Evolutionary conservation across 805 yeast genomes (phyloP), one percentile per base, ranked within the genome.

Genomic region (Starmera dryadoides): DNA sequence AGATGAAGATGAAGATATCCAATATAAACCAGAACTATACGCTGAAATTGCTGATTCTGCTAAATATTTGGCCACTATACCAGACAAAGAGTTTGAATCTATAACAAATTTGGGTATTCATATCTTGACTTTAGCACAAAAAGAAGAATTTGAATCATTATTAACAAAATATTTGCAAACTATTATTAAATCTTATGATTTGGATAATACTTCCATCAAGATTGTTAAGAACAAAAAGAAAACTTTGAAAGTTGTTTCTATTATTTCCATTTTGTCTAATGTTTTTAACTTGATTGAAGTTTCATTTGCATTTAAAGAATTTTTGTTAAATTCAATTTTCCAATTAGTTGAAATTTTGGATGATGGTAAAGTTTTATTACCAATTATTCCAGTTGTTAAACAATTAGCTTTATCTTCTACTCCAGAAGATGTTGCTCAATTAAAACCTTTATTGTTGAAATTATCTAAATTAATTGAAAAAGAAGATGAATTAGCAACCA

Each of bases 81-180:
- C 54, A 26, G 60, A 56, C 28, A 52, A 37, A 32, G 59, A 56
- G 34, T 38, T 51, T 20, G 60, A 56, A 38, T 33, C 50, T 5
- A 40, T 52, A n/a, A 43, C 45, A 14, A 56, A 53, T 35, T 44
- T 56, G 26, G 53, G 44, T 8, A 43, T 49, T 23, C 47, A 43
- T 41, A 53, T 56, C 31, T 38, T 55, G 29, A 39, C 43, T 11
- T 42, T 40, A 18, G 29, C 42, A 16, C 25, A 33, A n/a, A n/a
- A n/a, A 25, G 28, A 25, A 5, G 39, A 39, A 16, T 38, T 25
- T 22, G 32, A 40, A 20, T n/a, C 30, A 10, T 31, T 40, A 14
- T 20, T 34, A 7, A 17, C 25, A 15, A 8, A 22, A 6, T 44
- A 38, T 31, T 19, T 44, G 7, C 14, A 21, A 10, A 28, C 28